Evolutionary conservation across 164 flowering plant genomes (phyloP).

Genomic region (Warburgia ugandensis): DNA sequence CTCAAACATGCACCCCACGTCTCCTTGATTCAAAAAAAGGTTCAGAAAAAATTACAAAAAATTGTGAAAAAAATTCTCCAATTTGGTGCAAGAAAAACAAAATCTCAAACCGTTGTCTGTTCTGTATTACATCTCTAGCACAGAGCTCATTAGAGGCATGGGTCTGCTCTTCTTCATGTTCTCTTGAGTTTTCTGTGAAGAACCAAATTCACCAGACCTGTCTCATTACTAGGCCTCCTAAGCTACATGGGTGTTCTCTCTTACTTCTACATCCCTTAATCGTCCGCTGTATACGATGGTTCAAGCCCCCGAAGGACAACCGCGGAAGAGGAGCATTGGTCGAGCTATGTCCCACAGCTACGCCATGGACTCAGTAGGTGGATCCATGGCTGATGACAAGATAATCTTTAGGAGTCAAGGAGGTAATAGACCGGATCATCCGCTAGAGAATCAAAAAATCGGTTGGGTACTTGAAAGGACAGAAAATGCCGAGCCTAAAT

Average conservation of each 20-base stretch:
- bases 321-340: neutral
- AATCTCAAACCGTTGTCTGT: neutral
- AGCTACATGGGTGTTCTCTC: constrained; percentile 2
- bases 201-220: too few species aligned
- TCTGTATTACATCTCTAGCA: constrained; percentile 6
- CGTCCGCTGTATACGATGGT: constrained; percentile 29
- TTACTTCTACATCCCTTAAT: neutral
- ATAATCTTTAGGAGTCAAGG: constrained; percentile 16
- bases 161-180: constrained; percentile 6
- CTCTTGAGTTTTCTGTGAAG: constrained; percentile 1
- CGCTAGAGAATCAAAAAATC: constrained; percentile 17
- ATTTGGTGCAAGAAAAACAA: constrained; percentile 2
- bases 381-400: constrained; percentile 17
- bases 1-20: constrained; percentile 42
- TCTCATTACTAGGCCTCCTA: neutral
- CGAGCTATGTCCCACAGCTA: neutral
- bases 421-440: neutral
- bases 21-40: constrained; percentile 7
- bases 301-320: constrained; percentile 23
- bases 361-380: constrained; percentile 6
- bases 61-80: neutral
- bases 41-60: neutral
- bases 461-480: constrained; percentile 13
- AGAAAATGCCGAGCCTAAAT: constrained; percentile 20
- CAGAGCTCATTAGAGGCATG: constrained; percentile 3